Percentiles rank a stretch among this genome's conserved stretches.
Conservation (phyloP, 495 filamentous ascomycete genomes). For the Pseudoneurospora amorphoporcata region DNA sequence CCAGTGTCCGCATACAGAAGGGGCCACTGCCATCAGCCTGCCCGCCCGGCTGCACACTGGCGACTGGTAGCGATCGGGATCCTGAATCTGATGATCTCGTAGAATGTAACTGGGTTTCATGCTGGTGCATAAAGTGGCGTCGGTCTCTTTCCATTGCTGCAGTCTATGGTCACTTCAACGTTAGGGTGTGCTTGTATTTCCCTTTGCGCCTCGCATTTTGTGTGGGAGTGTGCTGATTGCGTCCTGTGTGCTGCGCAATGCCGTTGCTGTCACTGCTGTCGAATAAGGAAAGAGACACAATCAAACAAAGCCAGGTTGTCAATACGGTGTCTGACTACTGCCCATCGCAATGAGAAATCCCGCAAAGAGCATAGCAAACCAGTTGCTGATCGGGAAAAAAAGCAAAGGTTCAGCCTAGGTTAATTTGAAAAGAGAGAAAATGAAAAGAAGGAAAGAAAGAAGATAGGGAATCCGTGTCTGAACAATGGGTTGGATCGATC, state of each 20-base stretch:
- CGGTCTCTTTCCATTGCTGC: not conserved
- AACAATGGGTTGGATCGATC: not conserved
- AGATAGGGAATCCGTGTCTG: not conserved
- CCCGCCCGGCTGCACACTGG: not conserved
- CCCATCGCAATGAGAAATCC: not conserved
- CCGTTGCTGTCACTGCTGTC: not conserved
- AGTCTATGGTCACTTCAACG: not conserved
- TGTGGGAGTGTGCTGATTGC: not conserved
- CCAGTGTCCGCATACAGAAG: not conserved
- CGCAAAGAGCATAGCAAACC: not conserved
- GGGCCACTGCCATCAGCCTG: not conserved
- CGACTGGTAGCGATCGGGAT: not conserved
- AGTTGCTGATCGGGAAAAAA: not conserved
- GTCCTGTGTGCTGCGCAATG: not conserved
- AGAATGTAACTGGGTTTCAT: not conserved
- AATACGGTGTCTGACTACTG: not conserved
- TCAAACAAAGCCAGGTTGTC: not conserved
- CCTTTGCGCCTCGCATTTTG: not conserved
- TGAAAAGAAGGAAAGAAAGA: not conserved
- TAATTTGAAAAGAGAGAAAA: not conserved
- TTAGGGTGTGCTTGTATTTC: not conserved
- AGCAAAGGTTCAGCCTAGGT: not conserved
- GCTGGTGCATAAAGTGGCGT: not conserved
- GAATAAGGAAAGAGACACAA: not conserved
- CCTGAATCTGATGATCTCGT: not conserved